Percentiles rank a stretch among this genome's conserved stretches.
Conservation (phyloP, 2,329 filamentous ascomycete genomes). For the Ophiosphaerella narmari region DNA sequence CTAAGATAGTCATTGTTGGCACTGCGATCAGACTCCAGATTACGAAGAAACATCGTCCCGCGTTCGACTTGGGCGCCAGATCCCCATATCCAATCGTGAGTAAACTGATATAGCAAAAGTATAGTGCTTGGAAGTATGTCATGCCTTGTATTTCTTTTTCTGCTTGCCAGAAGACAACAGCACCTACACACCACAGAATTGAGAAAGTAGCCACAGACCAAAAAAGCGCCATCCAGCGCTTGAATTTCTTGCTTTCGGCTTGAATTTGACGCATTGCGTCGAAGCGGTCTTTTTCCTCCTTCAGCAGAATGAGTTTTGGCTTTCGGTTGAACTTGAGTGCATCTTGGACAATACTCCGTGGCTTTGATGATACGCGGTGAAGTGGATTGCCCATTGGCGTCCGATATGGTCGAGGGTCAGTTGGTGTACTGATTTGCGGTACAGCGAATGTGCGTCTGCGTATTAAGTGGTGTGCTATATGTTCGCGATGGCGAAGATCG, state of each 20-base stretch:
- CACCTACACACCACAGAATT: slow-evolving; percentile 79
- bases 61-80: slow-evolving; percentile 73
- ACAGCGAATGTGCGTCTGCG: slow-evolving; percentile 19
- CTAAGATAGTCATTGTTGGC: slow-evolving; percentile 83
- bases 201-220: slow-evolving; percentile 72
- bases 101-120: slow-evolving; percentile 83
- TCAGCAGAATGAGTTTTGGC: slow-evolving; percentile 60
- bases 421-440: slow-evolving; percentile 34
- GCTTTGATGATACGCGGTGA: slow-evolving; percentile 5
- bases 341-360: slow-evolving; percentile 9
- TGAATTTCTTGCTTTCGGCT: slow-evolving; percentile 63
- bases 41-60: slow-evolving; percentile 86
- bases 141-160: slow-evolving; percentile 61
- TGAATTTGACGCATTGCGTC: slow-evolving; percentile 83
- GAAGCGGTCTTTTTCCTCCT: slow-evolving; percentile 70
- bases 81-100: slow-evolving; percentile 90
- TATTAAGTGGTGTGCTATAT: slow-evolving; percentile 27
- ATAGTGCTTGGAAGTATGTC: slow-evolving; percentile 80
- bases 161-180: slow-evolving; percentile 71
- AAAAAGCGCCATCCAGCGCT: slow-evolving; percentile 74
- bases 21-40: slow-evolving; percentile 87
- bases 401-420: slow-evolving; percentile 22
- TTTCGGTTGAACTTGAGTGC: slow-evolving; percentile 26
- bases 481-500: slow-evolving; percentile 50
- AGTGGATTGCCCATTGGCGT: slow-evolving; percentile 25